Evolutionary conservation across 345 rosid genomes (phyloP).

Genomic region (Aquilaria malaccensis): DNA sequence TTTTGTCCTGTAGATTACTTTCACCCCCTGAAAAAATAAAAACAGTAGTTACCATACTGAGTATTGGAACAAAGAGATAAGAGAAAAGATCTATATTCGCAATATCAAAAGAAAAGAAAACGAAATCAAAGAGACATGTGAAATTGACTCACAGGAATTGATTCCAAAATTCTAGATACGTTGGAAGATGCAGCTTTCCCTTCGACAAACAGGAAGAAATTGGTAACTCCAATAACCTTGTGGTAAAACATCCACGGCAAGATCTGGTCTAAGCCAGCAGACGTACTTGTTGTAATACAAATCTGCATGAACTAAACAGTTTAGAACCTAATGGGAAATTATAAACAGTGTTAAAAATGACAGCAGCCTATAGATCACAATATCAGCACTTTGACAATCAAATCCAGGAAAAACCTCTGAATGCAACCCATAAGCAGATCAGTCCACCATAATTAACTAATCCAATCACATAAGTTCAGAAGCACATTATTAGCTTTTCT

Average conservation of each 20-base stretch:
- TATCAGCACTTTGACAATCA: neutral
- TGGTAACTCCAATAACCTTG: conserved; percentile 88
- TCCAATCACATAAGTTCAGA: neutral
- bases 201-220: conserved; percentile 87
- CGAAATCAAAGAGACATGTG: conserved; percentile 1
- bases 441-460: neutral
- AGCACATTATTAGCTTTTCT: neutral
- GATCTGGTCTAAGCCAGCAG: conserved; percentile 93
- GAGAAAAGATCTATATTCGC: neutral
- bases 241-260: conserved; percentile 98
- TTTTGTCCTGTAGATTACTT: conserved; percentile 74
- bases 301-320: conserved; percentile 33
- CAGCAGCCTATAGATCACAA: too few relatives aligned
- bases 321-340: neutral
- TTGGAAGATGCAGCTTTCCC: conserved; percentile 85
- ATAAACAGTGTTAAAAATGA: neutral
- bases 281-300: conserved; percentile 81
- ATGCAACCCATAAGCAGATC: neutral
- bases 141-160: conserved; percentile 60
- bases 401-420: neutral
- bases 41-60: too few relatives aligned
- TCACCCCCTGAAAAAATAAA: conserved; percentile 58
- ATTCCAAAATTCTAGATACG: conserved; percentile 72
- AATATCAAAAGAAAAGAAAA: conserved; percentile 11
- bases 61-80: neutral